Evolutionary conservation across 2,329 filamentous ascomycete genomes (phyloP).

Genomic region (Periglandula ipomoeae): DNA sequence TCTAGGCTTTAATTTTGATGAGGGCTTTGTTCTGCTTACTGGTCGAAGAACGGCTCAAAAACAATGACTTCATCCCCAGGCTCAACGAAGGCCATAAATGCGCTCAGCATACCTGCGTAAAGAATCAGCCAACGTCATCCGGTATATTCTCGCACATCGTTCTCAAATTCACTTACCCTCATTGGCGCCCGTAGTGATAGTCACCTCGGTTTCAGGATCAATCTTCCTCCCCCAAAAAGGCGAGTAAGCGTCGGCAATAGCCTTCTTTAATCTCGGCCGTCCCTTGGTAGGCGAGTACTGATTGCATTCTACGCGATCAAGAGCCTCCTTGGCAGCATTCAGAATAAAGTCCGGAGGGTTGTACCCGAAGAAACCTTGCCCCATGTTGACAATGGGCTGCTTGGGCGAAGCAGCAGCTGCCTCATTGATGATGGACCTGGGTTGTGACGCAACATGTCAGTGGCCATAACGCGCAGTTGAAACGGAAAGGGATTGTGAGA

Average conservation of each 20-base stretch:
- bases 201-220: slow-evolving; percentile 85
- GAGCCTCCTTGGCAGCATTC: slow-evolving; percentile 79
- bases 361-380: slow-evolving; percentile 74
- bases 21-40: slow-evolving; percentile 41
- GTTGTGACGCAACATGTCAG: slow-evolving; percentile 18
- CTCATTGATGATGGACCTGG: slow-evolving; percentile 60
- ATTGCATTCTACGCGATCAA: slow-evolving; percentile 92
- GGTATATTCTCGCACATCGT: background rate
- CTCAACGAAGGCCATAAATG: slow-evolving; percentile 97
- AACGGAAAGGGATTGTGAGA: background rate
- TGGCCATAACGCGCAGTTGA: background rate
- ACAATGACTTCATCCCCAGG: slow-evolving; percentile 92
- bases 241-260: slow-evolving; percentile 85
- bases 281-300: slow-evolving; percentile 97
- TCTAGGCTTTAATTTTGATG: too few relatives aligned
- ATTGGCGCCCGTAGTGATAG: slow-evolving; percentile 86
- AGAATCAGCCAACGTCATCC: background rate
- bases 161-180: slow-evolving; percentile 37
- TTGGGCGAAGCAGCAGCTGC: slow-evolving; percentile 52
- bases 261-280: slow-evolving; percentile 82
- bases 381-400: slow-evolving; percentile 57
- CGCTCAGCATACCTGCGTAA: slow-evolving; percentile 67
- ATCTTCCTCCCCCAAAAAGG: slow-evolving; percentile 76
- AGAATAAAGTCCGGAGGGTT: slow-evolving; percentile 89
- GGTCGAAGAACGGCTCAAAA: slow-evolving; percentile 98